These are phyloP conservation scores for Magnusiomyces paraingens DNA, from an alignment of 1,139 yeast species.

Conservation along the genomic window DNA sequence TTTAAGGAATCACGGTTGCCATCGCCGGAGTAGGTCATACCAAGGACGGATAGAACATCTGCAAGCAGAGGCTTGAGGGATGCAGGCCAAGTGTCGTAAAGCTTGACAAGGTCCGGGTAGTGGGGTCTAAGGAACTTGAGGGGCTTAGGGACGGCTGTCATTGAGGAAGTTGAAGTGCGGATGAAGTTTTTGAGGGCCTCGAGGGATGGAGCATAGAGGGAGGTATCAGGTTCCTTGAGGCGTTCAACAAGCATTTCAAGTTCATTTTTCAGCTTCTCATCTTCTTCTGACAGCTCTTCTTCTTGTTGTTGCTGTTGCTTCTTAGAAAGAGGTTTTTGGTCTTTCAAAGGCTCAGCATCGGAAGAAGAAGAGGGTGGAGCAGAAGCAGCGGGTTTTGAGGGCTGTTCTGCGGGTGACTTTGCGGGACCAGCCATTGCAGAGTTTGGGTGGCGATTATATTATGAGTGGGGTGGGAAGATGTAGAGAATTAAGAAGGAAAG, in stretches of 20 bases:
- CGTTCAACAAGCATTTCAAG: slow-evolving; percentile 83
- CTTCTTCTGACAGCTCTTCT: slow-evolving; percentile 92
- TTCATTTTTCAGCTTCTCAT: slow-evolving; percentile 78
- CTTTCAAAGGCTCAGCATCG: background rate
- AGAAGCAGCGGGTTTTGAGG: background rate
- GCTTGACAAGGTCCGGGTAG: slow-evolving; percentile 56
- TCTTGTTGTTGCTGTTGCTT: slow-evolving; percentile 41
- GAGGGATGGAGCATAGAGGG: slow-evolving; percentile 54
- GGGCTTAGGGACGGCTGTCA: slow-evolving; percentile 99
- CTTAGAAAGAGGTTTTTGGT: slow-evolving; percentile 9
- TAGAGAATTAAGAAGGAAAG: too few relatives aligned
- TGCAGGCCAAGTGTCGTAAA: slow-evolving; percentile 63
- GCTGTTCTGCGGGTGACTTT: background rate
- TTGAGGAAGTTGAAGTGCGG: slow-evolving; percentile 90
- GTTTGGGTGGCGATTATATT: background rate
- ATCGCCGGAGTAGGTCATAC: slow-evolving; percentile 89
- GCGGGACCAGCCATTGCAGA: background rate
- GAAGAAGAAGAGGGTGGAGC: background rate
- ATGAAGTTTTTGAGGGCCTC: slow-evolving; percentile 67
- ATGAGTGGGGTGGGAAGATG: too few relatives aligned
- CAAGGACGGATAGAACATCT: slow-evolving; percentile 85
- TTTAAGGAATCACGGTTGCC: slow-evolving; percentile 75
- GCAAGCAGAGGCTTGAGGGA: slow-evolving; percentile 48
- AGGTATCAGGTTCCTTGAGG: slow-evolving; percentile 46
- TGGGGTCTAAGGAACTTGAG: slow-evolving; percentile 90